Percentiles rank a stretch among this genome's conserved stretches.
Evolutionary conservation across 1,139 yeast species (phyloP).

Genomic region (Taphrina pruni): DNA sequence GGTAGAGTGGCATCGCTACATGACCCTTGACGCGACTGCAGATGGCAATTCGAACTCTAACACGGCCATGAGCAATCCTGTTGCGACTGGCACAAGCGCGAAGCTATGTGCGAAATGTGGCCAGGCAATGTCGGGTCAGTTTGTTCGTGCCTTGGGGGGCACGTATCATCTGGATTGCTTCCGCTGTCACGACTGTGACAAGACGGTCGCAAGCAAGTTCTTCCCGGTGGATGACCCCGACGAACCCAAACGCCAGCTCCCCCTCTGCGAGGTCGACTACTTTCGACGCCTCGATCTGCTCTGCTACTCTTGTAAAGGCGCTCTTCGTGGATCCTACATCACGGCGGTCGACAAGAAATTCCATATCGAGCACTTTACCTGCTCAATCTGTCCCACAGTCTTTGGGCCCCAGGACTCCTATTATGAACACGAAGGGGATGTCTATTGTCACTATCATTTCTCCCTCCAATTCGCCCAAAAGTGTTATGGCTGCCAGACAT

Average conservation of each 20-base stretch:
- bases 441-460: slow-evolving; percentile 91
- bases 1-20: slow-evolving; percentile 1
- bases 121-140: slow-evolving; percentile 36
- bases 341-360: slow-evolving; percentile 92
- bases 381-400: slow-evolving; percentile 83
- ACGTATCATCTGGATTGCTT: slow-evolving; percentile 44
- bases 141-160: slow-evolving; percentile 43
- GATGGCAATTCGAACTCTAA: slow-evolving; percentile 5
- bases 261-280: slow-evolving; percentile 92
- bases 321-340: slow-evolving; percentile 89
- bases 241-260: slow-evolving; percentile 58
- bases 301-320: slow-evolving; percentile 82
- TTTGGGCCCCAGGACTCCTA: slow-evolving; percentile 93
- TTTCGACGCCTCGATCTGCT: slow-evolving; percentile 81
- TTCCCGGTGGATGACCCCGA: slow-evolving; percentile 57
- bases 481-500: slow-evolving; percentile 92
- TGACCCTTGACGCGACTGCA: slow-evolving; percentile 14
- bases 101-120: slow-evolving; percentile 25
- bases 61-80: neutral
- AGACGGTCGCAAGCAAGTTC: slow-evolving; percentile 54
- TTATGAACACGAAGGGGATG: slow-evolving; percentile 81
- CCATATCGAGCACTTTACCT: slow-evolving; percentile 93
- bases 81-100: neutral
- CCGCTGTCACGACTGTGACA: slow-evolving; percentile 45
- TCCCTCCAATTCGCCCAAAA: slow-evolving; percentile 81